phyloP scores from a whole-genome alignment of 2,329 filamentous ascomycete species.

The Gliomastix tumulicola region DNA sequence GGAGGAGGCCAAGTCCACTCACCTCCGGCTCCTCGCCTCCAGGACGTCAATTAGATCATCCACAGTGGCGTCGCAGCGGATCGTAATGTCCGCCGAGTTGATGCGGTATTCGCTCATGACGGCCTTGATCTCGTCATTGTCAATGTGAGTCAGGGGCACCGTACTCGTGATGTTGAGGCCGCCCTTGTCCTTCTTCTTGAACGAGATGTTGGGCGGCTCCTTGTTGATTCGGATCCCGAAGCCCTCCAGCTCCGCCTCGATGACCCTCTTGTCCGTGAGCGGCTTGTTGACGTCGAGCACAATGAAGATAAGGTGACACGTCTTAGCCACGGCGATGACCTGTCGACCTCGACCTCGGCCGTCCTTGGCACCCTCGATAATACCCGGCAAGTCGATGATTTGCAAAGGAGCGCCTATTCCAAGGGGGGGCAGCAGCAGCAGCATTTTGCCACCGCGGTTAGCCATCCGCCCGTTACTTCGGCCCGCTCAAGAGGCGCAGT shows the following conservation, averaged over 20 bases:
- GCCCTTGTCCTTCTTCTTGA: slow-evolving; percentile 99
- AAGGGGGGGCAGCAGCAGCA: too few species aligned
- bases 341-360: slow-evolving; percentile 95
- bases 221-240: slow-evolving; percentile 99
- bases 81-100: slow-evolving; percentile 92
- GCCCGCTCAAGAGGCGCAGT: background rate
- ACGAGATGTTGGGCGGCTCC: slow-evolving; percentile 93
- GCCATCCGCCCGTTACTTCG: background rate
- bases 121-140: slow-evolving; percentile 93
- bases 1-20: slow-evolving; percentile 6
- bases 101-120: slow-evolving; percentile 98
- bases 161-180: slow-evolving; percentile 96
- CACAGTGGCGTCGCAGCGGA: slow-evolving; percentile 94
- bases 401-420: slow-evolving; percentile 76
- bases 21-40: slow-evolving; percentile 77
- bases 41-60: slow-evolving; percentile 95
- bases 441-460: too few species aligned
- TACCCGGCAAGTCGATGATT: slow-evolving; percentile 97
- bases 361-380: slow-evolving; percentile 97
- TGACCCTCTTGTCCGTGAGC: slow-evolving; percentile 90
- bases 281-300: slow-evolving; percentile 98
- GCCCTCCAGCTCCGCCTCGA: slow-evolving; percentile 90
- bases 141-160: slow-evolving; percentile 84
- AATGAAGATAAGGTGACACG: slow-evolving; percentile 97
- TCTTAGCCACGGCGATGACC: slow-evolving; percentile 98